Percentiles rank a stretch among this genome's conserved stretches.
Conservation (phyloP, 2,329 filamentous ascomycete genomes). For the Colletotrichum shisoi region DNA sequence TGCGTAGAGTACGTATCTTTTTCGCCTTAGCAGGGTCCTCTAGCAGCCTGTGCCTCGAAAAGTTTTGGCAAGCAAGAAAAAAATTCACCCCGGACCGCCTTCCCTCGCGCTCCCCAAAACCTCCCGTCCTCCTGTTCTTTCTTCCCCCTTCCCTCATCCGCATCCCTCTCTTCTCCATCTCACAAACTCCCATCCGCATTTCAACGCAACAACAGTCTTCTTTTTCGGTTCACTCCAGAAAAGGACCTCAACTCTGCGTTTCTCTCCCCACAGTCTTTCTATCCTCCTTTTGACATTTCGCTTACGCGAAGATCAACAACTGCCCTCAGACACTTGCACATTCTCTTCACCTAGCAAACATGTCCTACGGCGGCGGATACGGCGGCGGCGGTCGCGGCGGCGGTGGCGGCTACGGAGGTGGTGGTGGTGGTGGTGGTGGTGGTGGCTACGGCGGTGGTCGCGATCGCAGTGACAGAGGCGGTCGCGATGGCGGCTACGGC, state of each 20-base stretch:
- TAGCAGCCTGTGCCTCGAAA: conserved; percentile 33
- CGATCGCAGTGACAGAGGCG: conserved; percentile 41
- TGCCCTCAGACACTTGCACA: conserved; percentile 14
- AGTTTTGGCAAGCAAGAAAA: conserved; percentile 34
- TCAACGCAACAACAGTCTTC: conserved; percentile 30
- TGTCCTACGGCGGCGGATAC: conserved; percentile 58
- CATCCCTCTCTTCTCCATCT: conserved; percentile 38
- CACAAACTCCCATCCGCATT: conserved; percentile 24
- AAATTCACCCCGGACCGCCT: conserved; percentile 36
- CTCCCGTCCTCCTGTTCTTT: conserved; percentile 30
- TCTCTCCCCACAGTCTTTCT: conserved; percentile 32
- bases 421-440: conserved; percentile 45
- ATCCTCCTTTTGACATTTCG: conserved; percentile 27
- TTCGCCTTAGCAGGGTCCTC: conserved; percentile 37
- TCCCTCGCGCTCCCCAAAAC: conserved; percentile 34
- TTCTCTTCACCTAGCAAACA: conserved; percentile 43
- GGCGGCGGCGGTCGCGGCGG: conserved; percentile 44
- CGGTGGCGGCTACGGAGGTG: conserved; percentile 45
- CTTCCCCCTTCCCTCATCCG: conserved; percentile 23
- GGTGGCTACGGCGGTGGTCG: conserved; percentile 9
- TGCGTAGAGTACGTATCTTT: conserved; percentile 31
- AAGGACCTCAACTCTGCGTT: conserved; percentile 16
- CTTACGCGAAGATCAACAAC: conserved; percentile 15
- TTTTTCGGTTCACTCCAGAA: conserved; percentile 36
- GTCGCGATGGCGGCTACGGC: conserved; percentile 41